Evolutionary conservation across 495 filamentous ascomycete genomes (phyloP).

Genomic region (Ramalina intermedia): DNA sequence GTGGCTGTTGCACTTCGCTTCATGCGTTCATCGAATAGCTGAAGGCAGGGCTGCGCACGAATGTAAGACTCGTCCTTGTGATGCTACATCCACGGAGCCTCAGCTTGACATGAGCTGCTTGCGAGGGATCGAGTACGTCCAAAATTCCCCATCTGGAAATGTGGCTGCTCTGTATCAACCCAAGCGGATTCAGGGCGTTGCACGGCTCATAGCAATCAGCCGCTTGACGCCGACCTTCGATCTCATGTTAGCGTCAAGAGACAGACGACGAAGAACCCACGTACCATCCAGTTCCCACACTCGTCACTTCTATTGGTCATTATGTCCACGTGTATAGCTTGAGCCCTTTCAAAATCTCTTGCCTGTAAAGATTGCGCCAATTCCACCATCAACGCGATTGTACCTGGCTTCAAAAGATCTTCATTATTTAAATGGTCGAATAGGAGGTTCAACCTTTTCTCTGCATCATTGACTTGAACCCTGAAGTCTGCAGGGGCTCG

Average conservation of each 20-base stretch:
- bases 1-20: too few species aligned
- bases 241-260: neutral
- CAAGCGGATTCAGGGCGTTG: slow-evolving; percentile 34
- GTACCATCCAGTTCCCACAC: slow-evolving; percentile 92
- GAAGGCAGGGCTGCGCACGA: too few species aligned
- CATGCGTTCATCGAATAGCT: too few species aligned
- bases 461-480: slow-evolving; percentile 77
- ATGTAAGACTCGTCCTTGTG: too few species aligned
- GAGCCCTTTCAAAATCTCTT: slow-evolving; percentile 64
- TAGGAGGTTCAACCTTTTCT: slow-evolving; percentile 77
- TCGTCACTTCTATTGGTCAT: slow-evolving; percentile 70
- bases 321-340: slow-evolving; percentile 63
- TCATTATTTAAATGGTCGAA: slow-evolving; percentile 97
- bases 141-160: neutral
- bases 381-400: slow-evolving; percentile 53
- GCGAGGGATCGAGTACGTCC: too few species aligned
- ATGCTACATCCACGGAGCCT: too few species aligned
- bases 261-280: slow-evolving; percentile 17
- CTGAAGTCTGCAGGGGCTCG: slow-evolving; percentile 71
- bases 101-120: too few species aligned
- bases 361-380: slow-evolving; percentile 51
- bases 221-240: slow-evolving; percentile 76
- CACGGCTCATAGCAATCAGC: slow-evolving; percentile 80
- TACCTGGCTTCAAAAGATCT: slow-evolving; percentile 72
- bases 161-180: neutral